Base-by-base conservation (phyloP, 192 early-diverging fungal genomes). In the Umbelopsis isabellina region DNA sequence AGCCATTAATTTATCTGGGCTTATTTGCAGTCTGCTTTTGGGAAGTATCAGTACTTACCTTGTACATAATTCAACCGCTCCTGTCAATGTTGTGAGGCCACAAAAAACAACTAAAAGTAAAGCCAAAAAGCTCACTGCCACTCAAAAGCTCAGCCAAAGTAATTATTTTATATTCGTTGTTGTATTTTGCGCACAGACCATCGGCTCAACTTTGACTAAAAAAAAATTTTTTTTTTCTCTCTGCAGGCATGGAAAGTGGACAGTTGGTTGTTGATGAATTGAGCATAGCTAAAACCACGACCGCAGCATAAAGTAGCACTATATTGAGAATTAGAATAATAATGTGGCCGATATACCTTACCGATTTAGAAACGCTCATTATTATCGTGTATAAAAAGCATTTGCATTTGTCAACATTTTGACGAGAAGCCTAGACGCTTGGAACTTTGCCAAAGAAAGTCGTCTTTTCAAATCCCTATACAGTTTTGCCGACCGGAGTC, bases 21-120 rank as follows among this genome's bases (percentile, higher is more conserved):
- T 22, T 33, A 15, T 65, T 30, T 49, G 22, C 66, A 86, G 82
- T 16, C 53, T 86, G 12, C 30, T 83, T 23, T 71, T 86, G 44
- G 84, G 84, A 68, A 83, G 82, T 16, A 80, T 86, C 50, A 82
- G 80, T 67, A 83, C 82, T 15, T 86, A 80, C 55, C 67, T 86
- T 27, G 82, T 86, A 8, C 84, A 86, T 64, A 86, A 86, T 48
- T 83, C 82, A 10, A 74, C 82, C 11, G 82, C 82, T 3, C 84
- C 84, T 2, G 84, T 86, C 16, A 76, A 81, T 44, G 84, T 86
- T 3, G 78, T 86, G 23, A 72, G 76, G 13, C 73, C 72, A 11
- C 80, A 79, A 7, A 82, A 80, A 37, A 81, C 80, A 49, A 65
- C 82, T 77, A 79, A 80, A 68, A 82, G 75, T 53, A 75, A 77